Base-by-base conservation (phyloP, 768 basidiomycete genomes). In the Gymnopilus junonius region DNA sequence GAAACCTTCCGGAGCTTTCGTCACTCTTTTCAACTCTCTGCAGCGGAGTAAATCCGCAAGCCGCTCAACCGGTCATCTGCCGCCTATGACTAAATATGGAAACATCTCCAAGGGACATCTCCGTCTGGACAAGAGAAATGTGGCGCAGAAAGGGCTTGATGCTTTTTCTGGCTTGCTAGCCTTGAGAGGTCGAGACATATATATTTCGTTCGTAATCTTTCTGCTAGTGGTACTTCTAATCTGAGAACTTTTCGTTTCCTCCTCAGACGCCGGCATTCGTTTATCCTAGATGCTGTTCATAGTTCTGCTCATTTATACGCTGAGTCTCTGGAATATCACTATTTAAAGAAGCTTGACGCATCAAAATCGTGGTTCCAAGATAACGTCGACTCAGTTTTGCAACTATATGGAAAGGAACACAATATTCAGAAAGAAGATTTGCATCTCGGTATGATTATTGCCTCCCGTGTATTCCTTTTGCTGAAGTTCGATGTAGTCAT, bases 341-440 rank as follows among this genome's bases (percentile, higher is more conserved):
- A 89, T 65, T 79, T 93, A 60, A 85, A 88, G 62, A 81, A 82
- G 42, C 67, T 91, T 39, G 83, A 86, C 4, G 83, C 86, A 6
- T 86, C 92, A 0, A 88, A 85, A 68, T 82, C 77, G 60, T 95
- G 93, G 90, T 90, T 95, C 74, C 85, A 83, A 60, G 82, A 83
- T 6, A 89, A 94, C 65, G 84, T 86, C 21, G 83, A 91, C 61
- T 71, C 77, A 20, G 87, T 95, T 64, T 65, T 93, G 74, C 71
- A 83, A 39, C 71, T 83, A 15, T 93, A 83, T 72, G 85, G 81
- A 5, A 31, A 67, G 25, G 64, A 72, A 48, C 84, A 85, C 64
- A 76, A 74, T 8, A 83, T 90, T 42, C 80, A 78, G 65, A 85
- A 80, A 67, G 87, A 90, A 69, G 88, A 90, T 68, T 70, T 90